phyloP scores from a whole-genome alignment of 441 rosid genomes.

The Erodium trifolium region DNA sequence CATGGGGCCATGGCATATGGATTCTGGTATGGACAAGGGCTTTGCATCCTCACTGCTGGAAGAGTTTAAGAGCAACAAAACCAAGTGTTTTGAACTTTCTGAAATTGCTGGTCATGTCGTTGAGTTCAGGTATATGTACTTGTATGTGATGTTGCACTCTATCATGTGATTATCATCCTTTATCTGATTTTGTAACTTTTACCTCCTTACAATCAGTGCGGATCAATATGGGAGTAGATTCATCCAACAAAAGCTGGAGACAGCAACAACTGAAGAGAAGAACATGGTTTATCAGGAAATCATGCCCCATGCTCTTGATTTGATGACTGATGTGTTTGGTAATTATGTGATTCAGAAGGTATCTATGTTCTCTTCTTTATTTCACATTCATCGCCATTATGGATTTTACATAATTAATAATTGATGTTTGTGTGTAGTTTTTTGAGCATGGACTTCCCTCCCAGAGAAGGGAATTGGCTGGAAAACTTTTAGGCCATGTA shows the following conservation, averaged over 20 bases:
- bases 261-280: conserved; percentile 65
- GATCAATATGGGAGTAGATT: conserved; percentile 93
- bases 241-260: conserved; percentile 86
- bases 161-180: not conserved
- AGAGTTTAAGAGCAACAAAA: conserved; percentile 74
- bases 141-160: not conserved
- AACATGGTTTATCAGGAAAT: conserved; percentile 78
- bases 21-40: conserved; percentile 43
- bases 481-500: conserved; percentile 59
- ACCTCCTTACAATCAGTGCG: conserved; percentile 36
- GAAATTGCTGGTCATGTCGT: conserved; percentile 74
- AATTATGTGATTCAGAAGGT: conserved; percentile 92
- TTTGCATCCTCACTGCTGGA: conserved; percentile 68
- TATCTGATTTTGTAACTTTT: not conserved
- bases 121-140: conserved; percentile 56
- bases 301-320: conserved; percentile 61
- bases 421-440: conserved; percentile 33
- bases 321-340: conserved; percentile 90
- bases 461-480: conserved; percentile 61
- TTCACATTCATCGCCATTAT: not conserved
- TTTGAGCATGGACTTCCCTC: conserved; percentile 68
- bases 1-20: conserved; percentile 65
- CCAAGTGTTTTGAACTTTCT: conserved; percentile 62
- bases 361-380: conserved; percentile 5
- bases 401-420: not conserved